A percentile compares a stretch with the other conserved stretches of the same genome.
Evolutionary conservation across 495 filamentous ascomycete genomes (phyloP).

Genomic region (Terfezia claveryi): DNA sequence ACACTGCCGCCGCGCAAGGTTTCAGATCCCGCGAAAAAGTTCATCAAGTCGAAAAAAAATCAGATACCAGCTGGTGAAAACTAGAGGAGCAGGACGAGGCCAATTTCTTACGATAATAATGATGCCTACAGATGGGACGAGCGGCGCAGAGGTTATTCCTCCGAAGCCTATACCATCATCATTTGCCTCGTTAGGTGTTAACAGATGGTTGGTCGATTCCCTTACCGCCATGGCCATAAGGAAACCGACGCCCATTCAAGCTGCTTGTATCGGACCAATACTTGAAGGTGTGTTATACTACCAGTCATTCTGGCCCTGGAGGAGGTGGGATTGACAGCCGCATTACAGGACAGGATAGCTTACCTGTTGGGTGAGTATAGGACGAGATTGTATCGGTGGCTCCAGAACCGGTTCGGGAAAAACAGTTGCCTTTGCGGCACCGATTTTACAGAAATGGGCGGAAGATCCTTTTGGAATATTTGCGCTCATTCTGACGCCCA

Average conservation of each 20-base stretch:
- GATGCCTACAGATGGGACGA: too few species aligned
- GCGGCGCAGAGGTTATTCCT: too few species aligned
- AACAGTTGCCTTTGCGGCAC: constrained; percentile 88
- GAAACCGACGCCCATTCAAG: constrained; percentile 77
- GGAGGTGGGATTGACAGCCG: too few species aligned
- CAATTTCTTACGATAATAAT: too few species aligned
- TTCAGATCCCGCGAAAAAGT: too few species aligned
- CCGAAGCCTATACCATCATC: constrained; percentile 22
- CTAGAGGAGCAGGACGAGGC: too few species aligned
- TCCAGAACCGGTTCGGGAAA: constrained; percentile 95
- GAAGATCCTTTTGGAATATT: constrained; percentile 80
- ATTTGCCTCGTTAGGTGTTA: constrained; percentile 52
- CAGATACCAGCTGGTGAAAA: too few species aligned
- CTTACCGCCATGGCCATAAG: constrained; percentile 72
- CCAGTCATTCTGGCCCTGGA: background rate
- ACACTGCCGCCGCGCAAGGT: too few species aligned
- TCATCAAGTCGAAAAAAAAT: too few species aligned
- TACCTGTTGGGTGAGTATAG: background rate
- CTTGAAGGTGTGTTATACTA: constrained; percentile 35
- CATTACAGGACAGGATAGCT: too few species aligned
- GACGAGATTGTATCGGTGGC: constrained; percentile 41
- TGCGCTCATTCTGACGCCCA: constrained; percentile 74
- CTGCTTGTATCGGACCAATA: constrained; percentile 74
- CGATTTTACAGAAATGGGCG: constrained; percentile 83
- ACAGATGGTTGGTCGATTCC: constrained; percentile 76